A percentile compares a stretch with the other conserved stretches of the same genome.
phyloP scores from a whole-genome alignment of 257 asterid species.

The Henckelia pumila region DNA sequence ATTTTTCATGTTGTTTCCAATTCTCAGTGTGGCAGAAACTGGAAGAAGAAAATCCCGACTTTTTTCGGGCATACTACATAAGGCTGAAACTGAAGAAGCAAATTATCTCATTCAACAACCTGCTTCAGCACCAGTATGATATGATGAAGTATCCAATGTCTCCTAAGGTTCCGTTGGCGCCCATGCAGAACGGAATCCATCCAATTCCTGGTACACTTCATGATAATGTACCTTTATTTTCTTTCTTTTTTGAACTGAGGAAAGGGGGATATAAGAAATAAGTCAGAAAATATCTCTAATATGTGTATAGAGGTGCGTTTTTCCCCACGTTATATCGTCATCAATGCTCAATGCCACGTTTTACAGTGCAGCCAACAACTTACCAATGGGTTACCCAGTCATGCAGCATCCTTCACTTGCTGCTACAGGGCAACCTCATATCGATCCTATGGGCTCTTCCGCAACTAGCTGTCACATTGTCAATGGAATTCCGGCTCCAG shows the following conservation, averaged over 20 bases:
- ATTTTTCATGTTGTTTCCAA: not conserved
- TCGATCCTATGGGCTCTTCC: conserved; percentile 49
- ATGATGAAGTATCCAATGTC: conserved; percentile 44
- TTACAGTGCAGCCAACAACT: conserved; percentile 70
- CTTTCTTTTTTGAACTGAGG: not conserved
- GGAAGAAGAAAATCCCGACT: conserved; percentile 50
- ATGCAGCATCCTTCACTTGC: conserved; percentile 53
- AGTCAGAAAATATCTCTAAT: conserved; percentile 1
- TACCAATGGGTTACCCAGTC: conserved; percentile 79
- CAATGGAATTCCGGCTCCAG: conserved; percentile 62
- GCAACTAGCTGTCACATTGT: conserved; percentile 52
- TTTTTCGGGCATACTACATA: conserved; percentile 49
- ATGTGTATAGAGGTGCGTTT: conserved; percentile 6
- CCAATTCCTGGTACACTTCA: conserved; percentile 39
- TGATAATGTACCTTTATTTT: not conserved
- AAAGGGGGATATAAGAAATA: not conserved
- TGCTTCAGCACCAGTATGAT: conserved; percentile 50
- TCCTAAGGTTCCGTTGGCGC: conserved; percentile 40
- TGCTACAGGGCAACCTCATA: conserved; percentile 54
- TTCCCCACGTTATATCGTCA: not conserved
- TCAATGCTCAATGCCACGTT: conserved; percentile 34
- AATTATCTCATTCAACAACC: conserved; percentile 47
- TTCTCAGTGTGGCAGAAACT: conserved; percentile 56
- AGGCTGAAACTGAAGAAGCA: conserved; percentile 51
- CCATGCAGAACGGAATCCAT: conserved; percentile 39